Base-by-base conservation (phyloP, 129 eudicot genomes). In the Chrysanthemum makinoi region DNA sequence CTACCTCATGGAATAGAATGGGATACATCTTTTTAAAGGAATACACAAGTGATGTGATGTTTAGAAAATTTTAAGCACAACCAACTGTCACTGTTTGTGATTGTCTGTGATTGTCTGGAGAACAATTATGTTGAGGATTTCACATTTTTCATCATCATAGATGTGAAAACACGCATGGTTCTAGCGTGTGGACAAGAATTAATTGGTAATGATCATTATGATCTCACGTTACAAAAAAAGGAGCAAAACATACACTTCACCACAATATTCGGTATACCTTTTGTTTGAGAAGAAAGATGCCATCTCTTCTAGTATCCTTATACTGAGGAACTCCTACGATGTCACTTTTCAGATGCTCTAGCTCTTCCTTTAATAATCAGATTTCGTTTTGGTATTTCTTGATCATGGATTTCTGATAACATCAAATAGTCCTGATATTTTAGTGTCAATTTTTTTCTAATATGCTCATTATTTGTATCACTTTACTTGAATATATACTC, bases 301-400 rank as follows among this genome's bases (percentile, higher is more conserved):
- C 97, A 76, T 91, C 95, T 65, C 87, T 91, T 68, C 90, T 90
- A 26, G 79, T 62, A 73, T 82, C 82, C 79, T 90, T 87, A 58
- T 62, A 70, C 57, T 82, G 95, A 82, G 98, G 95, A 82, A 80
- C 77, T 58, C 84, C 83, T 14, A 79, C 85, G 56, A 94, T 87
- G 72, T 97, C 99, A 75, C 87, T 86, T 81, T 86, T 94, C 75
- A 94, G 70, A 62, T 94, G 96, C 77, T 94, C 99, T 26, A 94
- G 66, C 79, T 94, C 99, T 79, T 87, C 96, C 86, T 90, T 89
- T 65, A 94, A 75, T 57, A 62, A 74, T 57, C 93, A 96, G 72
- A 94, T 94, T 83, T 90, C 97, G 77, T 84, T 84, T 79, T 94
- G 97, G 84, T 94, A 94, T 83, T 94, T 94, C 84, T 94, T 94